Conservation (phyloP, 2,329 filamentous ascomycete species). For the Cordyceps javanica region DNA sequence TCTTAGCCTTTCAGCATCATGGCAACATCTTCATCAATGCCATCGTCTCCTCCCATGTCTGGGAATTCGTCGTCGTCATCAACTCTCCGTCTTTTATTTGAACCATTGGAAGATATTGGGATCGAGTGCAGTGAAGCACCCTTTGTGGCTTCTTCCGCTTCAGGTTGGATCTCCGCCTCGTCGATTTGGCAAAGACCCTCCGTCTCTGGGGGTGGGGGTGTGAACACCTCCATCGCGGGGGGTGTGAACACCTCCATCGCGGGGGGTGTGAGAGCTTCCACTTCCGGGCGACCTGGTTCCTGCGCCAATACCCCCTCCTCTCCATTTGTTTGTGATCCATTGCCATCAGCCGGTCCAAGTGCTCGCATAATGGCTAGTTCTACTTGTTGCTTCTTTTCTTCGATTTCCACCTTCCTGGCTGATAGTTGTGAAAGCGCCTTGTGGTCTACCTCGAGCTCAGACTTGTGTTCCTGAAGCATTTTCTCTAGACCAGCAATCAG, state of each 20-base stretch:
- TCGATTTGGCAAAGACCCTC: constrained; percentile 19
- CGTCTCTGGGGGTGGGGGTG: constrained; percentile 17
- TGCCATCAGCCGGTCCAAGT: constrained; percentile 55
- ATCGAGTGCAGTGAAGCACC: constrained; percentile 38
- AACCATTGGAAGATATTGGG: constrained; percentile 43
- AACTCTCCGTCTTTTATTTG: constrained; percentile 51
- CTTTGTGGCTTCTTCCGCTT: constrained; percentile 13
- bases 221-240: constrained; percentile 19
- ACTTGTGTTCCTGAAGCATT: constrained; percentile 67
- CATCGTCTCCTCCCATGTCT: constrained; percentile 48
- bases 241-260: constrained; percentile 55
- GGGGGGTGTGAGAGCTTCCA: constrained; percentile 71
- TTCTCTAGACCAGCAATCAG: constrained; percentile 78
- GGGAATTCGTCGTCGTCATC: constrained; percentile 47
- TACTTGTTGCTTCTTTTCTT: constrained; percentile 79
- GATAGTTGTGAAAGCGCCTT: constrained; percentile 56
- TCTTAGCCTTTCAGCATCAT: constrained; percentile 43
- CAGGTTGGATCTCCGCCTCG: constrained; percentile 16
- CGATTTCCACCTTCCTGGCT: constrained; percentile 64
- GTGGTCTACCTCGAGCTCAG: constrained; percentile 65
- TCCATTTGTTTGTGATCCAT: constrained; percentile 41
- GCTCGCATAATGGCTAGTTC: constrained; percentile 88
- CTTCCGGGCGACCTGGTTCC: constrained; percentile 68
- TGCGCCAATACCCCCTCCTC: constrained; percentile 39
- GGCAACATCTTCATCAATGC: constrained; percentile 50